Base-by-base conservation (phyloP, 2,329 filamentous ascomycete species). In the Alternaria rosae region DNA sequence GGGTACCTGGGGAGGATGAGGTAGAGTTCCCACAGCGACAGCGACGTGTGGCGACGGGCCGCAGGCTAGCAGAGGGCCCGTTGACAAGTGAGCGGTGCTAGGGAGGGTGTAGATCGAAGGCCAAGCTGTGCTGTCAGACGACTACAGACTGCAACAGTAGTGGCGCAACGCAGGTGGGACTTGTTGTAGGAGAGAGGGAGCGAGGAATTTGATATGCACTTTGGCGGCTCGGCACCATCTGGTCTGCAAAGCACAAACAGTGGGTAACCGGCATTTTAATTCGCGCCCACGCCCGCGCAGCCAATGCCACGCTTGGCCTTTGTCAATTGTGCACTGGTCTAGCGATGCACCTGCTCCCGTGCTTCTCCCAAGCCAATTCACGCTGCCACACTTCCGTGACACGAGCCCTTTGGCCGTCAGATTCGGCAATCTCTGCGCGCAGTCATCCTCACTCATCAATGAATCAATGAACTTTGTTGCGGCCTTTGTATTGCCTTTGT, bases 1-100 rank as follows among this genome's bases (percentile, higher is more conserved):
- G 70, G 67, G 66, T 75, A 74, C 76, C 74, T 77, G 61, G 73
- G 55, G 72, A 66, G 56, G 64, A 66, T 70, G 73, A 71, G 70
- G 71, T 69, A 71, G 64, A 73, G 73, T 73, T 67, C 69, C 68
- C 74, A 38, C 35, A 38, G 35, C 35, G 68, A 73, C 66, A 61
- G 72, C 66, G 64, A 62, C 54, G 54, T 65, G 76, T 79, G 77
- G 76, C 77, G 66, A 76, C 62, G 68, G 68, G 64, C 64, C 60
- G 55, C 58, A 62, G 69, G 67, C 62, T 65, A 65, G 67, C 64
- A 65, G 69, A 59, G 67, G 62, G 65, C 57, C 62, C 55, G 61
- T 54, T 55, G 57, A 60, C 32, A 54, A 57, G 58, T 55, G 44
- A 61, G 30, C 44, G 35, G n/a, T 38, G 55, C 48, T 51, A 45